Conservation (phyloP, 2,329 filamentous ascomycete species). For the Trichoderma hamatum region DNA sequence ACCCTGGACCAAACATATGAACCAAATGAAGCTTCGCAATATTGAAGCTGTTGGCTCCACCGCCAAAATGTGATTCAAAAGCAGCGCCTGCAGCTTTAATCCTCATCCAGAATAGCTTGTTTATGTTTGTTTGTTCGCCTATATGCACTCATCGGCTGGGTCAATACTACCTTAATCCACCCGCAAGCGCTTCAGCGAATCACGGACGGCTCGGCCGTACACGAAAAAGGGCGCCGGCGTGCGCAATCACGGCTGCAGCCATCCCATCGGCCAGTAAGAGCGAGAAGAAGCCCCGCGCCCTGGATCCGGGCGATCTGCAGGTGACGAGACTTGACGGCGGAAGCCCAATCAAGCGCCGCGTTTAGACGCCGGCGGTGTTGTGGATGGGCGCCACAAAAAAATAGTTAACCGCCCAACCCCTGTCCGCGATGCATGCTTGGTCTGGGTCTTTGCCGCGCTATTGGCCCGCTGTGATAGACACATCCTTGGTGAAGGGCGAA, state of each 20-base stretch:
- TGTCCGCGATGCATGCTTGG: constrained; percentile 17
- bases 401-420: constrained; percentile 27
- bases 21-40: constrained; percentile 7
- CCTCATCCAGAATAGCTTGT: constrained; percentile 10
- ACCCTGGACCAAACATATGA: not conserved
- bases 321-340: constrained; percentile 24
- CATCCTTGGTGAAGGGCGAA: not conserved
- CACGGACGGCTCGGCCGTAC: constrained; percentile 1
- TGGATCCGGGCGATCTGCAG: constrained; percentile 20
- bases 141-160: constrained; percentile 15
- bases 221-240: constrained; percentile 15
- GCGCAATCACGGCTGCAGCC: constrained; percentile 21
- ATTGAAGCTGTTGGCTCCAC: constrained; percentile 7
- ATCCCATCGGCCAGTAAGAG: constrained; percentile 18
- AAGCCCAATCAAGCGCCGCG: constrained; percentile 31
- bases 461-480: constrained; percentile 20
- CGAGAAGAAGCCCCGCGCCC: constrained; percentile 14
- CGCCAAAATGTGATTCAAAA: constrained; percentile 16
- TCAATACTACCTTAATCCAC: constrained; percentile 16
- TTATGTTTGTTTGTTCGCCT: constrained; percentile 25
- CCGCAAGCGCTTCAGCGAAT: constrained; percentile 23
- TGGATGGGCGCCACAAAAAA: constrained; percentile 23
- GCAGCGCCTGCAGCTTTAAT: constrained; percentile 14
- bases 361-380: constrained; percentile 32
- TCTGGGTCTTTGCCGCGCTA: constrained; percentile 17